Conservation (phyloP, 192 early-diverging fungal genomes). For the Linnemannia hyalina region DNA sequence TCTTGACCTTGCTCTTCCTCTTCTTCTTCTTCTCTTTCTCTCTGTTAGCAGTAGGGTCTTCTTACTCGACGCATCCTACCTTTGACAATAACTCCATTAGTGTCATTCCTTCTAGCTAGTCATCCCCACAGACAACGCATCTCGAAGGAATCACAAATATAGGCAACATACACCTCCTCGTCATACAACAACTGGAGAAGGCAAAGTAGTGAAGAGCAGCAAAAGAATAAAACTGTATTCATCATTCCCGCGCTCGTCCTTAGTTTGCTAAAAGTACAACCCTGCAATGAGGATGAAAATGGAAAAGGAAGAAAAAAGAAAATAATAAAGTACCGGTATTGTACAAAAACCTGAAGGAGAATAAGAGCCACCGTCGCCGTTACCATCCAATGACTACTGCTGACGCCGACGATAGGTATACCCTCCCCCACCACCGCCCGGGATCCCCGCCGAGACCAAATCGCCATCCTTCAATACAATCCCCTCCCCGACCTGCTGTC, state of each 20-base stretch:
- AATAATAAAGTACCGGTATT: background rate
- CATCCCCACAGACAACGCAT: background rate
- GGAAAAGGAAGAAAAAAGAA: background rate
- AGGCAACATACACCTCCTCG: no score
- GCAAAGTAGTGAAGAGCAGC: no score
- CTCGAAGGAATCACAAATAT: no score
- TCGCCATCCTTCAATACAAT: conserved; percentile 54
- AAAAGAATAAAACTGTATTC: no score
- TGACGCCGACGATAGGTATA: conserved; percentile 48
- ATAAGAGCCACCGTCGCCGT: no score
- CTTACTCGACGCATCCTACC: background rate
- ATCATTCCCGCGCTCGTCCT: no score
- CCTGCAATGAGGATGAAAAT: background rate
- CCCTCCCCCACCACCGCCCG: conserved; percentile 47
- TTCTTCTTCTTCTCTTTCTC: background rate
- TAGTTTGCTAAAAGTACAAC: background rate
- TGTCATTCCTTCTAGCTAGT: background rate
- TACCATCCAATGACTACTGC: background rate
- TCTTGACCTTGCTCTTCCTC: background rate
- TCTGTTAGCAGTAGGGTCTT: background rate
- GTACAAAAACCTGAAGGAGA: background rate
- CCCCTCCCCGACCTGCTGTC: conserved; percentile 47
- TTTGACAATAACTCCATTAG: background rate
- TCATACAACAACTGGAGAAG: no score
- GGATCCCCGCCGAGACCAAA: conserved; percentile 37